Conservation (phyloP, 2,329 filamentous ascomycete species). For the Fusarium odoratissimum region DNA sequence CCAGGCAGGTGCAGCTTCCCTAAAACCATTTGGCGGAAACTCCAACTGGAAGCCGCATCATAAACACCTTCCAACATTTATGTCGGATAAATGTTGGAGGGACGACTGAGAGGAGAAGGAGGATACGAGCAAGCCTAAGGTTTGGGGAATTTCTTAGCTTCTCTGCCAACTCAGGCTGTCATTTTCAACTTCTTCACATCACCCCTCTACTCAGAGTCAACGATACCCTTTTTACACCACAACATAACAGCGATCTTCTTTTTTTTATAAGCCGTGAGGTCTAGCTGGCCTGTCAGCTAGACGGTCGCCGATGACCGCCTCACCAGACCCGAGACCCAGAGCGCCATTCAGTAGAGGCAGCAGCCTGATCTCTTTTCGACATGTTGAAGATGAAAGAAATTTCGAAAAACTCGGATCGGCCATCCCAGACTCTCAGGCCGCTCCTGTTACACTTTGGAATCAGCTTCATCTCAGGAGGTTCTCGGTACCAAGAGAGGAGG, state of each 20-base stretch:
- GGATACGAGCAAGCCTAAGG: neutral
- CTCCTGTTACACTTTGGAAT: neutral
- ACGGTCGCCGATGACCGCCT: slow-evolving; percentile 7
- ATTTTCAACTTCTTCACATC: neutral
- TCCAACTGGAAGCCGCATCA: neutral
- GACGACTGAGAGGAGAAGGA: neutral
- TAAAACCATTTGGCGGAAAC: no score
- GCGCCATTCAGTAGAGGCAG: neutral
- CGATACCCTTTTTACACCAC: neutral
- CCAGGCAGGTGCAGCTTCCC: neutral
- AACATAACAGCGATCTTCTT: neutral
- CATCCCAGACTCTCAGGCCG: slow-evolving; percentile 23
- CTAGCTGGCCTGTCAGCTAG: neutral
- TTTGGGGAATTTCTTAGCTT: neutral
- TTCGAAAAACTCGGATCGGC: slow-evolving; percentile 13
- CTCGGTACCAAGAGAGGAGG: slow-evolving; percentile 26
- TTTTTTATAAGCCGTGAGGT: neutral
- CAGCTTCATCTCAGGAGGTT: slow-evolving; percentile 21
- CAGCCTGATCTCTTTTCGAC: slow-evolving; percentile 14
- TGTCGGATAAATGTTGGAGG: neutral
- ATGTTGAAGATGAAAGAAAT: slow-evolving; percentile 17
- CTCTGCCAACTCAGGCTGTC: neutral
- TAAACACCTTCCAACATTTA: neutral
- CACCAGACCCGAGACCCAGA: neutral
- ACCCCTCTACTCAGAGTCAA: neutral